Evolutionary conservation across 768 basidiomycete genomes (phyloP).

Genomic region (Trametes elegans): DNA sequence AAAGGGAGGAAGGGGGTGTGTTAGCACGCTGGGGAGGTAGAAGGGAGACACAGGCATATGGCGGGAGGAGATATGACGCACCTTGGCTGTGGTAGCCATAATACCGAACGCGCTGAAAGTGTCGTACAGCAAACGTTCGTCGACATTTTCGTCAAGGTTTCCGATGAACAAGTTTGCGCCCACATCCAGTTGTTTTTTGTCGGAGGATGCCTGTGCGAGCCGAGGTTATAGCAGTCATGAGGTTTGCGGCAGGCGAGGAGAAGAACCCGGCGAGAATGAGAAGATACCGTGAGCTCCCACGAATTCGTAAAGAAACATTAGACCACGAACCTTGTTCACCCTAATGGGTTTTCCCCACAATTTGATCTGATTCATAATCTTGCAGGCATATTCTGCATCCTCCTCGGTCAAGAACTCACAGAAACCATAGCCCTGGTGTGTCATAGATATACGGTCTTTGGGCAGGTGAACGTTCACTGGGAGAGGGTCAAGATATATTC

Average conservation of each 20-base stretch:
- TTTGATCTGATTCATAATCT: constrained; percentile 99
- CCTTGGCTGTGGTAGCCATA: constrained; percentile 90
- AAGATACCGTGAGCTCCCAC: neutral
- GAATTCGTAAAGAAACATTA: neutral
- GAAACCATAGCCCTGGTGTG: constrained; percentile 99
- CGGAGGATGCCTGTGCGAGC: constrained; percentile 80
- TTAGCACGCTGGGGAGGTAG: neutral
- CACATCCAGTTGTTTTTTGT: constrained; percentile 97
- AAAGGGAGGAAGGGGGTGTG: neutral
- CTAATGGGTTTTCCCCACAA: constrained; percentile 98
- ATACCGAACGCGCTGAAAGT: constrained; percentile 95
- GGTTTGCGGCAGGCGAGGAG: neutral
- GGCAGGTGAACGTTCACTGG: constrained; percentile 96
- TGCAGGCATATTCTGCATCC: constrained; percentile 99
- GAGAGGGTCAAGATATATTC: neutral
- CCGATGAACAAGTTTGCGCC: constrained; percentile 98
- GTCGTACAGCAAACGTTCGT: constrained; percentile 89
- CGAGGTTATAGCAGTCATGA: neutral
- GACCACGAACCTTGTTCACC: constrained; percentile 88
- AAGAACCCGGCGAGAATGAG: constrained; percentile 19
- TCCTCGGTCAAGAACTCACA: constrained; percentile 99
- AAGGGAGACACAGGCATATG: constrained; percentile 6
- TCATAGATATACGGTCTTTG: constrained; percentile 97
- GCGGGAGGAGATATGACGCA: constrained; percentile 32
- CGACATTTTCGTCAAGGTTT: constrained; percentile 92